Evolutionary conservation across 129 eudicot genomes (phyloP).

Genomic region (Artemisia tridentata): DNA sequence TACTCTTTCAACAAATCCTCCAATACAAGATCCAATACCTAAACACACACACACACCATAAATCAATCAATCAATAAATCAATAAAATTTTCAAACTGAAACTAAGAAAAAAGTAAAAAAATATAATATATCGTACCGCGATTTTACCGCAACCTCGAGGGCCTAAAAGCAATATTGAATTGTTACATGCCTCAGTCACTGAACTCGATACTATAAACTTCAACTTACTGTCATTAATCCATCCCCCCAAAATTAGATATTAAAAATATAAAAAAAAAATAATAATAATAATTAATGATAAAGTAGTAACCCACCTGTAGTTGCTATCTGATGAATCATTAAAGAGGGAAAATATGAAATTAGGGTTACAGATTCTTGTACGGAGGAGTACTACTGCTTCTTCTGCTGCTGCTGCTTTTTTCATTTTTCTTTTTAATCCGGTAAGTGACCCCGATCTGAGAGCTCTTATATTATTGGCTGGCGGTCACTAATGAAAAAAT

Average conservation of each 20-base stretch:
- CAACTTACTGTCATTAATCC: slow-evolving; percentile 60
- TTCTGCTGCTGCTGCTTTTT: slow-evolving; percentile 24
- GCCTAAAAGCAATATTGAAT: slow-evolving; percentile 82
- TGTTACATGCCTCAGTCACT: slow-evolving; percentile 84
- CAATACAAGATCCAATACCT: slow-evolving; percentile 96
- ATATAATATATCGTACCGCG: slow-evolving; percentile 55
- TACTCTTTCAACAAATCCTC: slow-evolving; percentile 64
- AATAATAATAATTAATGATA: no score
- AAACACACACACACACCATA: background rate
- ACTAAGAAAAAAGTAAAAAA: background rate
- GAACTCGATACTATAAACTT: slow-evolving; percentile 81
- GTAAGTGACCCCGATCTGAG: no score
- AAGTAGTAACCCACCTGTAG: slow-evolving; percentile 58
- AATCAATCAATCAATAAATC: slow-evolving; percentile 8
- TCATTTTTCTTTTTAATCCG: no score
- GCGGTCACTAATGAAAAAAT: no score
- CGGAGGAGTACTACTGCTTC: slow-evolving; percentile 60
- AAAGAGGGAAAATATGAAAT: slow-evolving; percentile 60
- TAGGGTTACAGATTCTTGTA: slow-evolving; percentile 56
- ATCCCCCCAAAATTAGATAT: background rate
- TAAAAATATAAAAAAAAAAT: no score
- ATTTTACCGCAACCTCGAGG: slow-evolving; percentile 95
- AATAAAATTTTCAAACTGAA: background rate
- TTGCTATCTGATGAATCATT: slow-evolving; percentile 68
- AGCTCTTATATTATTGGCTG: no score